phyloP scores from a whole-genome alignment of 768 basidiomycete species.

The Mycena alexandri region DNA sequence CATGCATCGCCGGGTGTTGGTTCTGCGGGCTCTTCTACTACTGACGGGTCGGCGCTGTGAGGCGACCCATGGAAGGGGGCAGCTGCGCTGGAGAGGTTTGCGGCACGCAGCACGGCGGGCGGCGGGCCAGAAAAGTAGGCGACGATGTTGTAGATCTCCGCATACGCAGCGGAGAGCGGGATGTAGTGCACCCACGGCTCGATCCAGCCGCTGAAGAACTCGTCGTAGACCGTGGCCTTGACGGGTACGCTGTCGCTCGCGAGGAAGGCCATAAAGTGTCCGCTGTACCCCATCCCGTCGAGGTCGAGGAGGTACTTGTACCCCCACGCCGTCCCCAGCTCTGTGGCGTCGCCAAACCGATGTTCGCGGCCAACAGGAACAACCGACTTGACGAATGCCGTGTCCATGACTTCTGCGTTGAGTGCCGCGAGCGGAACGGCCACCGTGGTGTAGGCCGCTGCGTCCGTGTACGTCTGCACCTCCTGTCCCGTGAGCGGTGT shows the following conservation, averaged over 20 bases:
- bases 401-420: constrained; percentile 88
- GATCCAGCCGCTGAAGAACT: constrained; percentile 93
- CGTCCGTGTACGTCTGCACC: background rate
- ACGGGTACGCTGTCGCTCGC: constrained; percentile 91
- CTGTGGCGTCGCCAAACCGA: constrained; percentile 80
- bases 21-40: background rate
- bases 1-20: no score
- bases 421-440: constrained; percentile 69
- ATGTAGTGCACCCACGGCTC: constrained; percentile 98
- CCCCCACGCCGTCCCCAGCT: constrained; percentile 89
- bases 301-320: constrained; percentile 94
- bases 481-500: no score
- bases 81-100: constrained; percentile 60
- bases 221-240: constrained; percentile 92
- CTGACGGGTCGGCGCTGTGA: background rate
- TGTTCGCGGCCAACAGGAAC: constrained; percentile 74
- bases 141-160: constrained; percentile 94
- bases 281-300: constrained; percentile 98
- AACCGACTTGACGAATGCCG: constrained; percentile 85
- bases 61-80: constrained; percentile 29
- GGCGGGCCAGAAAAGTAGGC: constrained; percentile 94
- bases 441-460: constrained; percentile 65
- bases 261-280: constrained; percentile 86
- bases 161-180: constrained; percentile 87
- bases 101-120: constrained; percentile 63